A percentile compares a stretch with the other conserved stretches of the same genome.
Evolutionary conservation across 1,139 yeast genomes (phyloP).

Genomic region (Meyerozyma elateridarum): DNA sequence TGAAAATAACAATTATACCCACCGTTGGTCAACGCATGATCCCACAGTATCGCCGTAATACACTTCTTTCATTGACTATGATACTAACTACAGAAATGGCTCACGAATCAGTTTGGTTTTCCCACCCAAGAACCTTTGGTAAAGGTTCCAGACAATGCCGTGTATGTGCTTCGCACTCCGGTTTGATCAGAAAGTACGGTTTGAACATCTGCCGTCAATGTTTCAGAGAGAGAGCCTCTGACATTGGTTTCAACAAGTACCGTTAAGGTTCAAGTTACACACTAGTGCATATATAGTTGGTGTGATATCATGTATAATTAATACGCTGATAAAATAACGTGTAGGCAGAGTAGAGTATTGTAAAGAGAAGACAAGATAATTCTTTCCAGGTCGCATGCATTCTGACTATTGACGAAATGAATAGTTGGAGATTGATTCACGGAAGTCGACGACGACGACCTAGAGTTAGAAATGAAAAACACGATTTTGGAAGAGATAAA

Average conservation of each 20-base stretch:
- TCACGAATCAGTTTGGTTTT: conserved; percentile 99
- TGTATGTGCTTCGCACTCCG: conserved; percentile 98
- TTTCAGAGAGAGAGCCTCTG: conserved; percentile 99
- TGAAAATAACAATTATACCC: too few species aligned
- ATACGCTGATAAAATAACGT: conserved; percentile 3
- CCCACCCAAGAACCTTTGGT: conserved; percentile 99
- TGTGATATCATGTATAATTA: conserved; percentile 4
- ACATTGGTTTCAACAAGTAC: conserved; percentile 99
- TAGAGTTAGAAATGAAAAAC: neutral
- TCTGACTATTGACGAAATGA: too few species aligned
- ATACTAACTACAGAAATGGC: conserved; percentile 59
- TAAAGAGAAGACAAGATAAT: too few species aligned
- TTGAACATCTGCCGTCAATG: conserved; percentile 99
- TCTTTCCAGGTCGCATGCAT: too few species aligned
- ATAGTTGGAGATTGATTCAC: too few species aligned
- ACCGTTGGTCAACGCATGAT: too few species aligned
- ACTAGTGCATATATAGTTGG: conserved; percentile 3
- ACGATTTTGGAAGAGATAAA: neutral
- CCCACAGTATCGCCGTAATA: too few species aligned
- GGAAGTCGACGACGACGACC: too few species aligned
- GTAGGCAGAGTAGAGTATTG: too few species aligned
- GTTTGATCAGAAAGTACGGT: conserved; percentile 99
- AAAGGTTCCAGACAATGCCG: conserved; percentile 99
- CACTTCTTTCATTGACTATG: too few species aligned
- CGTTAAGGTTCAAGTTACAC: conserved; percentile 61